Evolutionary conservation across 768 basidiomycete genomes (phyloP), one percentile per base, ranked within the genome.

Genomic region (Hericium coralloides): DNA sequence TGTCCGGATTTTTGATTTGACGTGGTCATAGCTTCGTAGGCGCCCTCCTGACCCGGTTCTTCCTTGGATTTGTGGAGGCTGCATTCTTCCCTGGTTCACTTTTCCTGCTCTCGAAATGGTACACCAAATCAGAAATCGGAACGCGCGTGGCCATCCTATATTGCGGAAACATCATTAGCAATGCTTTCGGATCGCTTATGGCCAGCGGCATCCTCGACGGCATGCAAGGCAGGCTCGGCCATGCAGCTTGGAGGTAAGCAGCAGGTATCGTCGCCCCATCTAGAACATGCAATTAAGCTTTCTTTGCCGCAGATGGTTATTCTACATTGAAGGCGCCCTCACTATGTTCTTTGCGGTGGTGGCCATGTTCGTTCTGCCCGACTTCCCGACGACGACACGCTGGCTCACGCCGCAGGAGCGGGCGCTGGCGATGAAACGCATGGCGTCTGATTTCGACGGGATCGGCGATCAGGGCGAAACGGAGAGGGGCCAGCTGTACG

Each of bases 151-250:
- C 87, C 6, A 66, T 87, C 52, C 73, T 89, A 25, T 80, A 78
- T 49, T 87, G 86, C 58, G 89, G 89, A 17, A 83, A 79, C 61
- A 72, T 91, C 36, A 82, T 91, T 55, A 83, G 81, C 55, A 92
- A 90, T 72, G 90, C 88, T 0, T 89, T 91, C 64, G 88, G 89
- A 3, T 77, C 87, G 0, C 70, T 92, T 4, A 79, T 92, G 56
- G 87, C 88, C 17, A 85, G 85, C 39, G 84, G 80, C 1, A 87
- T 92, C 51, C 77, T 92, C 15, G 76, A 80, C 60, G 71, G 73
- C 14, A 87, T 91, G 84, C 77, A 89, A 47, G 84, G 83, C 5
- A 74, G 74, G 55, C 73, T 81, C 14, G 89, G 88, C 0, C 73
- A 79, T 57, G 76, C 84, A 14, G 85, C 84, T 0, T 92, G 89